Base-by-base conservation (phyloP, 345 rosid genomes). In the Isatis tinctoria region DNA sequence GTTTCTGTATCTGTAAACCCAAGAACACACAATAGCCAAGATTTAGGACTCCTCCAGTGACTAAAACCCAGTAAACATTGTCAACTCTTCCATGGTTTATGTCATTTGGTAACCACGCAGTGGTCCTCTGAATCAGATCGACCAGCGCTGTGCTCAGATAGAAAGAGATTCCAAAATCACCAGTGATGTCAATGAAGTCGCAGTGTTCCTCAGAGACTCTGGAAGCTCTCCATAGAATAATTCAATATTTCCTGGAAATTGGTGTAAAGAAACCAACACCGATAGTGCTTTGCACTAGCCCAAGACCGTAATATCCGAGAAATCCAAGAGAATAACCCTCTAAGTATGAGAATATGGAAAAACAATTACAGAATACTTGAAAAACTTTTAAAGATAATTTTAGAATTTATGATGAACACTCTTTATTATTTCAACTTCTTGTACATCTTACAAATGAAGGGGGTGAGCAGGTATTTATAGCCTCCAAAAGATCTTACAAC, bases 191-290 rank as follows among this genome's bases (percentile, higher is more conserved):
- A 90, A 79, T 14, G 90, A 87, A 0, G 91, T 81, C 4, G 92
- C 80, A 0, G 84, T 85, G 58, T 83, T 82, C 13, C 51, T 32
- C 44, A 88, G 30, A 10, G 85, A 80, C 45, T 20, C 69, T 0
- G 87, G 92, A 35, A 84, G 87, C 57, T 88, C 88, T 70, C 79
- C 84, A 59, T 85, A 81, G 47, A 80, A 87, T 33, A 90, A 9
- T 7, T 76, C 68, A 28, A 83, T 84, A 66, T 88, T 88, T 56
- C 85, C 90, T 0, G 88, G 96, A 44, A 70, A 81, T 44, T 83
- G 86, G 33, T n/a, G n/a, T n/a, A n/a, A n/a, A n/a, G n/a, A n/a
- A n/a, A n/a, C n/a, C n/a, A n/a, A n/a, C n/a, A n/a, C n/a, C n/a
- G n/a, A n/a, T n/a, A n/a, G n/a, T n/a, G n/a, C n/a, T n/a, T n/a